Evolutionary conservation across 768 basidiomycete species (phyloP).

Genomic region (Tephrocybe sp.): DNA sequence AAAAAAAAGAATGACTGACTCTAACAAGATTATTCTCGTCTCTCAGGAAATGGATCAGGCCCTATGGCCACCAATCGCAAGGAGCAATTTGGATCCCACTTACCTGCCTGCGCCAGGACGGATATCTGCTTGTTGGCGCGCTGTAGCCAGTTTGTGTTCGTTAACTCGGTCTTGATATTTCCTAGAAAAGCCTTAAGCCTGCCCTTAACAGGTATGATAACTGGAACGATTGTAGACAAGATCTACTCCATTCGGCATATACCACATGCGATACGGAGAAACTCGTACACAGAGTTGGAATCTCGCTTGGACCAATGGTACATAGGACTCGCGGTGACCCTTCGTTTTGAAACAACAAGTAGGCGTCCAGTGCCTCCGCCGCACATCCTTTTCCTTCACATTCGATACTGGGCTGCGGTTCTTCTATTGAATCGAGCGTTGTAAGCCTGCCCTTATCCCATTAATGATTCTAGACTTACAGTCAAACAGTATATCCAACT

Average conservation of each 20-base stretch:
- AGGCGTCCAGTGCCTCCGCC: constrained; percentile 56
- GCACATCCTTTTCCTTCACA: constrained; percentile 64
- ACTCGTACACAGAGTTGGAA: constrained; percentile 55
- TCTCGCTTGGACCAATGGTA: constrained; percentile 73
- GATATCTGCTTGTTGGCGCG: constrained; percentile 54
- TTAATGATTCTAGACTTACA: constrained; percentile 4
- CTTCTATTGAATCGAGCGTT: constrained; percentile 76
- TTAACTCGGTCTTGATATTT: constrained; percentile 3
- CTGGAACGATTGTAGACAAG: constrained; percentile 62
- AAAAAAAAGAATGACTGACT: background rate
- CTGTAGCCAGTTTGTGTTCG: constrained; percentile 57
- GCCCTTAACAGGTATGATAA: constrained; percentile 50
- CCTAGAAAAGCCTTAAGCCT: background rate
- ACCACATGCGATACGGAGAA: constrained; percentile 43
- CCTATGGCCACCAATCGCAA: constrained; percentile 47
- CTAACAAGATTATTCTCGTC: constrained; percentile 7
- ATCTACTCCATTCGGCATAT: constrained; percentile 67
- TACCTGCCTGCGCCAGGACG: constrained; percentile 45
- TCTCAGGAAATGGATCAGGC: constrained; percentile 57
- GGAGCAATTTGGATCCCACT: constrained; percentile 35
- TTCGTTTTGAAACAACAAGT: constrained; percentile 57
- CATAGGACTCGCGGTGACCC: constrained; percentile 58
- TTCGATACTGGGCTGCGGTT: constrained; percentile 75
- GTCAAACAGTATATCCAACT: constrained; percentile 61
- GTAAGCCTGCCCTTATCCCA: constrained; percentile 41